Base-by-base conservation (phyloP, 768 basidiomycete genomes). In the Holtermanniella nyarrowii region DNA sequence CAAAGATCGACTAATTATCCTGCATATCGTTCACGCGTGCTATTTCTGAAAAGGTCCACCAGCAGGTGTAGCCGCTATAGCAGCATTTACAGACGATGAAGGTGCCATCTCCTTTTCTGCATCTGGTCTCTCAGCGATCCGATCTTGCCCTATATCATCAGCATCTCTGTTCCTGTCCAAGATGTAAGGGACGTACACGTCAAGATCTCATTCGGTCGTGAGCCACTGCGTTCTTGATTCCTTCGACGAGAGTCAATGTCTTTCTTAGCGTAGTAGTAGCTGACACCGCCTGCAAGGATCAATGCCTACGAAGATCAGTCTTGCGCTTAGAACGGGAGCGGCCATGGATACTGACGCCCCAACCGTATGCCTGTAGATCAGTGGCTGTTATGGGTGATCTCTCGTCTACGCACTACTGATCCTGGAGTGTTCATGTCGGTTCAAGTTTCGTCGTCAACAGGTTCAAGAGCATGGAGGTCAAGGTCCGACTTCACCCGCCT, bases 221-320 rank as follows among this genome's bases (percentile, higher is more conserved):
- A 56, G 11, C 73, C 74, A 11, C 54, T 42, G 22, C 56, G 57
- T 21, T 66, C 67, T 53, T 74, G 73, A 27, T 59, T 52, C 50
- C 58, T 60, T 26, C 74, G 54, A 24, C 74, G 62, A n/a, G 69
- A 69, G 58, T 74, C 66, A 59, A 76, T 72, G 45, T 57, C 60
- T 51, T 70, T 63, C 48, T 71, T 73, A 11, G 75, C 73, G 48
- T 54, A 74, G 57, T 71, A 71, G 57, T 73, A 74, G 44, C 73
- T 74, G 40, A 68, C 70, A 3, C 71, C 72, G 0, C 74, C 74
- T 7, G 69, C 73, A 26, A 61, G 58, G 20, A 76, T 61, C 18
- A 76, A 61, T 31, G 50, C 23, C 31, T 37, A 37, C 16, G n/a
- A n/a, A 37, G 31, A 37, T 37, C 31, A 37, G 31, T 7, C n/a